Base-by-base conservation (phyloP, 163 green algal genomes). In the Trebouxiophyceae sp. region DNA sequence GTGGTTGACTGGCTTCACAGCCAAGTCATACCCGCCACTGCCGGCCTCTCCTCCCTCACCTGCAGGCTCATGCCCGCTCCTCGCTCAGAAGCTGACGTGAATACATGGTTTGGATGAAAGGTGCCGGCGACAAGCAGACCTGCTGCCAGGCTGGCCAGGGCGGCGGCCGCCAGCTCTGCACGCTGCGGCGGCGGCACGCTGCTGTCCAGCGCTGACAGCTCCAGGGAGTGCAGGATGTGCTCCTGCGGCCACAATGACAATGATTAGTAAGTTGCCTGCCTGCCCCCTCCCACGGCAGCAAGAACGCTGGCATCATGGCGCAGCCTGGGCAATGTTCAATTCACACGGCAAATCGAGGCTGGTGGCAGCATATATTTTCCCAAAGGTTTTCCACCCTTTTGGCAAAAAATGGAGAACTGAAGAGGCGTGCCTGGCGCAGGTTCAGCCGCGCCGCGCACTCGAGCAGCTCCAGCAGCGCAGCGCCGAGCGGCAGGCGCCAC, bases 211-310 rank as follows among this genome's bases (percentile, higher is more conserved):
- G 75, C 65, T 0, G 81, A 58, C 16, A 89, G 62, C 78, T 95
- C 88, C 28, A 95, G 69, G 1, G 78, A 88, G 71, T 88, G 82
- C 44, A 80, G 62, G 1, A 87, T 24, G 34, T 86, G 73, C 58
- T 89, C 86, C 47, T 70, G 33, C 27, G 50, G 3, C 2, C 16
- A 16, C 39, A 50, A 44, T 24, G 46, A 34, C 50, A 20, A 64
- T 33, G n/a, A 56, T n/a, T 24, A 8, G 27, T 34, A 6, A 45
- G 33, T 39, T 45, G n/a, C 31, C 39, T 5, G 30, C 33, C 45
- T 39, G 27, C 23, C 32, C 5, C 5, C 33, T 27, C 4, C 33
- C 23, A 5, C 24, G 19, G 26, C 34, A 20, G 29, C 5, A 32
- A n/a, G n/a, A n/a, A n/a, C n/a, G n/a, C n/a, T n/a, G n/a, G n/a